Evolutionary conservation across 2,329 filamentous ascomycete genomes (phyloP).

Genomic region (Aspergillus uvarum): DNA sequence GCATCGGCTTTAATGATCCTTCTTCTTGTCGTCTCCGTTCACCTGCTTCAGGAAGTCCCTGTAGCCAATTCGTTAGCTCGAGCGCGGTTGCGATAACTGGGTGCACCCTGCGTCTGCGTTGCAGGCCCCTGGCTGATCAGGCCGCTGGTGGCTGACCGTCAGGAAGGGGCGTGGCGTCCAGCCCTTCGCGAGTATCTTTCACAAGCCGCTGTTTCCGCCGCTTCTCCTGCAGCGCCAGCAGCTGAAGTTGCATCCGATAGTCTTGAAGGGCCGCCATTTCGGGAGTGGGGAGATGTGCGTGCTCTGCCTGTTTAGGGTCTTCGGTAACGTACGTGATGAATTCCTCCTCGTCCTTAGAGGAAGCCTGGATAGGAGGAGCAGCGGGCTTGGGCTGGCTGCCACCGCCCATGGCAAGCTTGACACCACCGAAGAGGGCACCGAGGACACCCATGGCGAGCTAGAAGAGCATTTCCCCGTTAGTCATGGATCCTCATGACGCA

Average conservation of each 20-base stretch:
- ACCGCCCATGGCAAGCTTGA: slow-evolving; percentile 47
- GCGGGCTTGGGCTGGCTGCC: slow-evolving; percentile 45
- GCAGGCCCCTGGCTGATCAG: no score
- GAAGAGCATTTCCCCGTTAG: slow-evolving; percentile 17
- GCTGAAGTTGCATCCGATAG: no score
- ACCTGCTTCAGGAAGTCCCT: slow-evolving; percentile 54
- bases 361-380: slow-evolving; percentile 61
- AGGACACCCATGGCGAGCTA: slow-evolving; percentile 64
- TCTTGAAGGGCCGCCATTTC: no score
- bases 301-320: no score
- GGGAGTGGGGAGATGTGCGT: no score
- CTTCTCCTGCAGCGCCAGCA: no score
- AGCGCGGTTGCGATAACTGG: neutral
- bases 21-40: slow-evolving; percentile 50
- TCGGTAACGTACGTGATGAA: slow-evolving; percentile 62
- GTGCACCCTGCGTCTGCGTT: no score
- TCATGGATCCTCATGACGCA: neutral
- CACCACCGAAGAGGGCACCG: slow-evolving; percentile 49
- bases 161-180: no score
- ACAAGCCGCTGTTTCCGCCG: no score
- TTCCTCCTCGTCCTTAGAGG: slow-evolving; percentile 66
- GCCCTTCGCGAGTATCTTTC: no score
- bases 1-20: slow-evolving; percentile 35
- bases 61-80: slow-evolving; percentile 2
- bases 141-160: no score